Conservation (phyloP, 768 basidiomycete genomes). For the Neoboletus brunneissimus region DNA sequence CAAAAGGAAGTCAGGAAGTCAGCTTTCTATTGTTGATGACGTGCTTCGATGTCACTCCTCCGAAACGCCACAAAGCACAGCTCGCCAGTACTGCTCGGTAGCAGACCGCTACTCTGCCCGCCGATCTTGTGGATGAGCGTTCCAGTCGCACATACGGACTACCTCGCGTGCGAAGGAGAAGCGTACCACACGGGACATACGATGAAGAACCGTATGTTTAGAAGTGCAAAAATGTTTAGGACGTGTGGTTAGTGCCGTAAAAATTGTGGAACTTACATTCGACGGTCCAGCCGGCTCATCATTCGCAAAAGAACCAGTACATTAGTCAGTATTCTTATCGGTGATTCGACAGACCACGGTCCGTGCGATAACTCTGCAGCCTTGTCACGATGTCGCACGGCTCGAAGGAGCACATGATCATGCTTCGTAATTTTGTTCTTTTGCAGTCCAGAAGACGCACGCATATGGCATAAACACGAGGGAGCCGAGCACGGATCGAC, state of each 20-base stretch:
- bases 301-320: constrained; percentile 11
- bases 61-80: constrained; percentile 27
- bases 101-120: not conserved
- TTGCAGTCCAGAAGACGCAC: not conserved
- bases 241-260: constrained; percentile 21
- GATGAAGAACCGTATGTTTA: not conserved
- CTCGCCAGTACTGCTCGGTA: constrained; percentile 8
- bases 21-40: constrained; percentile 18
- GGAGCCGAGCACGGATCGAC: constrained; percentile 5
- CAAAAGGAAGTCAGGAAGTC: constrained; percentile 21
- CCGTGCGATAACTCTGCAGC: not conserved
- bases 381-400: not conserved
- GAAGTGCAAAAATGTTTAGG: not conserved
- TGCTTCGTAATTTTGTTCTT: constrained; percentile 1
- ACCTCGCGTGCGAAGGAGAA: not conserved
- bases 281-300: not conserved
- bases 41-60: constrained; percentile 4
- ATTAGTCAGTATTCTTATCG: constrained; percentile 17
- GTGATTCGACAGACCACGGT: constrained; percentile 2
- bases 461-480: constrained; percentile 2
- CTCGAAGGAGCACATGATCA: constrained; percentile 1
- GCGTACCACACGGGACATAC: not conserved
- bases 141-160: not conserved
- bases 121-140: not conserved
- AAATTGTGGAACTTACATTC: constrained; percentile 3